Percentiles rank a stretch among this genome's conserved stretches.
Evolutionary conservation across 208 protist species (phyloP).

Genomic region (Lotmaria passim): DNA sequence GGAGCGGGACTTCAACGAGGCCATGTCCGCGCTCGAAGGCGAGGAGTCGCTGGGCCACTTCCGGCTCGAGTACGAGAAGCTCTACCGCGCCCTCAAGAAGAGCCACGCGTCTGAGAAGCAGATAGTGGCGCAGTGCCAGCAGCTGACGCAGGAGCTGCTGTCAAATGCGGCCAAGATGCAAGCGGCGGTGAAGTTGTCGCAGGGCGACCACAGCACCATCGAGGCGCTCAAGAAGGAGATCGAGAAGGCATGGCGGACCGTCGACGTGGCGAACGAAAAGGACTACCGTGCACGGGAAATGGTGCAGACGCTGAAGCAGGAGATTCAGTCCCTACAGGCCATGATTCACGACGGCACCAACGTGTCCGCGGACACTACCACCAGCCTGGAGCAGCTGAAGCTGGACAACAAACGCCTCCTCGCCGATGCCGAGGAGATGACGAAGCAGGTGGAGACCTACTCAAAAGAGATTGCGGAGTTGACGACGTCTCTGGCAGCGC

Average conservation of each 20-base stretch:
- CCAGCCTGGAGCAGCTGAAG: constrained; percentile 94
- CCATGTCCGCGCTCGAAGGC: constrained; percentile 92
- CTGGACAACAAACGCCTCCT: constrained; percentile 95
- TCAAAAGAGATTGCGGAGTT: constrained; percentile 70
- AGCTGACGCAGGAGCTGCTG: constrained; percentile 97
- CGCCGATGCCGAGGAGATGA: constrained; percentile 91
- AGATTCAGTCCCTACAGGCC: constrained; percentile 93
- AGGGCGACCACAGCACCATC: constrained; percentile 98
- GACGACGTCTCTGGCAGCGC: constrained; percentile 39
- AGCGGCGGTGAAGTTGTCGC: constrained; percentile 95
- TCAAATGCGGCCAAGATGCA: constrained; percentile 98
- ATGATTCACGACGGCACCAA: constrained; percentile 94
- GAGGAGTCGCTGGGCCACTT: constrained; percentile 95
- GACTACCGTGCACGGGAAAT: constrained; percentile 96
- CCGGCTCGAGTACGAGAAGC: constrained; percentile 97
- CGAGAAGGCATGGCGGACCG: constrained; percentile 97
- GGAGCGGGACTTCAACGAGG: constrained; percentile 95
- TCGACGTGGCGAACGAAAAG: constrained; percentile 97
- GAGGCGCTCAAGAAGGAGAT: constrained; percentile 97
- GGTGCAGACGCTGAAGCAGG: constrained; percentile 94
- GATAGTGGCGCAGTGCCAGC: constrained; percentile 95
- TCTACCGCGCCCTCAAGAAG: constrained; percentile 96
- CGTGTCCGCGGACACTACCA: constrained; percentile 92
- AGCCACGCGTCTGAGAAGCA: constrained; percentile 97
- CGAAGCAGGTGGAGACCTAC: constrained; percentile 89